Evolutionary conservation across 164 flowering plant species (phyloP).

Genomic region (Brasenia schreberi): DNA sequence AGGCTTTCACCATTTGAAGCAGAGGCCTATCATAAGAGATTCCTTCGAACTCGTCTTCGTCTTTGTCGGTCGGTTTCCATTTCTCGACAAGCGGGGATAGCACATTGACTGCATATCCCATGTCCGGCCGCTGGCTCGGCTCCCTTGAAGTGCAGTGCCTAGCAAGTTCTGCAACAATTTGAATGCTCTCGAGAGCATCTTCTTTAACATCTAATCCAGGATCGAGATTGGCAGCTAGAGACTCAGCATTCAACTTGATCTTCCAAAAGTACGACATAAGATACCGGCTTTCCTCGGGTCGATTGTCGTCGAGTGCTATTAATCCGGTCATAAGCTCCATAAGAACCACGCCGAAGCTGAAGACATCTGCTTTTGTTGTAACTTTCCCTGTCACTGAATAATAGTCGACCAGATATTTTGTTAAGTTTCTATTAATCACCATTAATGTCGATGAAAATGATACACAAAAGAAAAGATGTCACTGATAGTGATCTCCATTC

Average conservation of each 20-base stretch:
- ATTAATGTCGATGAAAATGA: background rate
- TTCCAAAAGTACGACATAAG: constrained; percentile 63
- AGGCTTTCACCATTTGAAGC: too few species aligned
- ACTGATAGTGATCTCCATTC: too few species aligned
- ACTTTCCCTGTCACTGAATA: too few species aligned
- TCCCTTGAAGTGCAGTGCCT: constrained; percentile 85
- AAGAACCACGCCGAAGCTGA: too few species aligned
- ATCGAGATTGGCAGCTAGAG: constrained; percentile 42
- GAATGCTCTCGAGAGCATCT: constrained; percentile 44
- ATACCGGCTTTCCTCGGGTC: constrained; percentile 65
- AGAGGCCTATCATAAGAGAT: too few species aligned
- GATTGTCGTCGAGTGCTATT: constrained; percentile 29
- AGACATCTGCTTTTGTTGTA: too few species aligned
- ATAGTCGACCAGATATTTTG: background rate
- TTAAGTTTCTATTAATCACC: background rate
- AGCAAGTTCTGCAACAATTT: constrained; percentile 54
- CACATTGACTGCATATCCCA: constrained; percentile 68
- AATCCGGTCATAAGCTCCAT: too few species aligned
- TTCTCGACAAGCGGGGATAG: too few species aligned
- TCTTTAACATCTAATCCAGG: constrained; percentile 35
- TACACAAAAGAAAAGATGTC: too few species aligned
- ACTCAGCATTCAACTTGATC: constrained; percentile 43
- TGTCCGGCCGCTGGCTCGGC: constrained; percentile 66
- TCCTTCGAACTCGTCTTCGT: too few species aligned
- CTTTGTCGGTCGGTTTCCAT: too few species aligned